Evolutionary conservation across 257 asterid species (phyloP), one percentile per base, ranked within the genome.

Genomic region (Knoxia roxburghii): DNA sequence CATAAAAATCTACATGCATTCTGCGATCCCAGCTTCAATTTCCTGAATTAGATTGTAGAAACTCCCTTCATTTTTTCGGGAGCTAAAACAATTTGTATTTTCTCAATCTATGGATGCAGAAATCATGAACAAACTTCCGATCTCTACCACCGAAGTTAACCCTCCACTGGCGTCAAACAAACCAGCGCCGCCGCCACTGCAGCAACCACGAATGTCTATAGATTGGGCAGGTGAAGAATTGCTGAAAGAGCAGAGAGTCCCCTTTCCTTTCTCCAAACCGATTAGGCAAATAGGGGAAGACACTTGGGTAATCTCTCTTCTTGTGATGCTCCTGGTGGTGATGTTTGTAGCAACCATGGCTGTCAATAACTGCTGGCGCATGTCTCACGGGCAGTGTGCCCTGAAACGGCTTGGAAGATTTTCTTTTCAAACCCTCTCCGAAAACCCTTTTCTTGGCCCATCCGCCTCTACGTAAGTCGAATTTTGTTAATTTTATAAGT

Each of bases 391-490:
- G 5, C 82, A 86, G 23, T 90, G 97, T 32, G 81, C 83, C 41
- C 57, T 90, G 59, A 78, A 67, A 45, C 64, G 79, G 18, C 90
- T 90, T 17, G 90, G 96, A 15, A 79, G 90, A 54, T 79, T 90
- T 67, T 90, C 97, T 71, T 84, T 66, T 77, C 97, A 88, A 83
- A 91, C 93, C 49, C 86, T 91, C 55, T 67, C 78, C 18, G 98
- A 91, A 75, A 91, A 91, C 65, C 95, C 96, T 20, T 71, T 91
- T 24, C 91, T 89, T 20, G 98, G 98, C 17, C 98, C 98, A n/a
- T 91, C 98, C 1, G 85, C 95, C 71, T 91, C 98, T 69, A 77
- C 91, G 98, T 89, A 64, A 78, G 91, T 79, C 51, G 24, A 21
- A 7, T 64, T 50, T 50, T 27, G 6, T 50, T 21, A 9, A n/a